Evolutionary conservation across 495 filamentous ascomycete genomes (phyloP).

Genomic region (Neurospora pannonica): DNA sequence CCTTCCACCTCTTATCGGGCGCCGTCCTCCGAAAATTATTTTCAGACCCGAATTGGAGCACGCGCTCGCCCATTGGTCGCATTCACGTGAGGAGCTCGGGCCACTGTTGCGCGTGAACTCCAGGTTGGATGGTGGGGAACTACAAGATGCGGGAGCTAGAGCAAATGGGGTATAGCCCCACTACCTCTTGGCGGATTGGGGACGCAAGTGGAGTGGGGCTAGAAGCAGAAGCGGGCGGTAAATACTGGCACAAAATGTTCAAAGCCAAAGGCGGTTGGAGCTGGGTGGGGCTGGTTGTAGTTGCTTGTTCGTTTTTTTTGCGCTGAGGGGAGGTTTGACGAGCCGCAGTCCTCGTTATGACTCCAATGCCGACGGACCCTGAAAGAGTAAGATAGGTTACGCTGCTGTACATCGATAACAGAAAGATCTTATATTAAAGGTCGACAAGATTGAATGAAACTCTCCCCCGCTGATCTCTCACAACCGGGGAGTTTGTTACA

Average conservation of each 20-base stretch:
- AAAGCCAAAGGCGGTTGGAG: background rate
- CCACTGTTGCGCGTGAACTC: background rate
- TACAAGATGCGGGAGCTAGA: background rate
- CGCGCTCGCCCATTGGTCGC: background rate
- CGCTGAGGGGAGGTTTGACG: background rate
- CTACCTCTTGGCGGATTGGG: background rate
- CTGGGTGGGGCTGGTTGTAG: background rate
- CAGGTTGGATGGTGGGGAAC: background rate
- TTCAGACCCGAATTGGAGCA: constrained; percentile 7
- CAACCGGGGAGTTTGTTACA: background rate
- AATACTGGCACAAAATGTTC: constrained; percentile 3
- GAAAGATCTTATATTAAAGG: background rate
- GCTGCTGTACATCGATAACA: background rate
- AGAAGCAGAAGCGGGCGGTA: constrained; percentile 4
- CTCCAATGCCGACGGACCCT: background rate
- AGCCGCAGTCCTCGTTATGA: background rate
- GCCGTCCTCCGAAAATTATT: constrained; percentile 15
- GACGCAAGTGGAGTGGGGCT: background rate
- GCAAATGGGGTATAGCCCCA: background rate
- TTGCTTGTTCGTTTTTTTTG: background rate
- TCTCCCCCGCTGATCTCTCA: background rate
- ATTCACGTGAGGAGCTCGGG: constrained; percentile 17
- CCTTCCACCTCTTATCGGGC: background rate
- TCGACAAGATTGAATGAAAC: background rate
- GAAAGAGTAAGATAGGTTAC: background rate